Evolutionary conservation across 2,329 filamentous ascomycete genomes (phyloP), one percentile per base, ranked within the genome.

Genomic region (Dactylellina sp.): DNA sequence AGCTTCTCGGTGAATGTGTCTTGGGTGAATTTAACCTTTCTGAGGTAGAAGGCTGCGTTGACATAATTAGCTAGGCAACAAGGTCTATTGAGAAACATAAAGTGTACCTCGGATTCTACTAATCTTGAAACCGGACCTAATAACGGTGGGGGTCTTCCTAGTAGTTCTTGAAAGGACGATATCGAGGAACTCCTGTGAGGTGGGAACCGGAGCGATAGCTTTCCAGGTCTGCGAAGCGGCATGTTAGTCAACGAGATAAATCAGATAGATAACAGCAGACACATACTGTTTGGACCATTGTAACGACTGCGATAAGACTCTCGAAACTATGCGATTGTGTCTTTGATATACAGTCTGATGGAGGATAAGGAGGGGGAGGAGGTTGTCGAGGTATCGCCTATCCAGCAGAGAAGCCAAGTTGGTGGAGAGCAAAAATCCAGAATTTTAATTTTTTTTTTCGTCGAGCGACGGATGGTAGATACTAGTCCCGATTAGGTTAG

Each of bases 1-100:
- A 99, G 89, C 84, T 98, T 98, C 82, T 99, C 95, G 77, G 89
- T 89, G 82, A 97, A 97, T 44, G 94, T 98, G 84, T 99, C 95
- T 80, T 94, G 90, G 4, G 95, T 97, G 83, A 93, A 99, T 83
- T 98, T 98, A 86, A 97, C 93, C 84, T 98, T 98, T 81, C 95
- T 86, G 49, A 94, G 97, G 83, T 98, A 98, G 84, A 98, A 98
- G 55, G 88, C 90, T 89, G 24, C n/a, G n/a, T n/a, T n/a, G 22
- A 66, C 5, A 32, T 4, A 9, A 32, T 32, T 49, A 24, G 35
- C 22, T 24, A n/a, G 66, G 77, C 55, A 80, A 59, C 35, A 24
- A 32, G 18, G 5, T 16, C 37, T 46, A 14, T n/a, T 60, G 42
- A n/a, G 14, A 28, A 12, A 47, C 35, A 18, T 7, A 9, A 44